A percentile compares a stretch with the other conserved stretches of the same genome.
Evolutionary conservation across 768 basidiomycete genomes (phyloP).

Genomic region (Dentipellis fragilis): DNA sequence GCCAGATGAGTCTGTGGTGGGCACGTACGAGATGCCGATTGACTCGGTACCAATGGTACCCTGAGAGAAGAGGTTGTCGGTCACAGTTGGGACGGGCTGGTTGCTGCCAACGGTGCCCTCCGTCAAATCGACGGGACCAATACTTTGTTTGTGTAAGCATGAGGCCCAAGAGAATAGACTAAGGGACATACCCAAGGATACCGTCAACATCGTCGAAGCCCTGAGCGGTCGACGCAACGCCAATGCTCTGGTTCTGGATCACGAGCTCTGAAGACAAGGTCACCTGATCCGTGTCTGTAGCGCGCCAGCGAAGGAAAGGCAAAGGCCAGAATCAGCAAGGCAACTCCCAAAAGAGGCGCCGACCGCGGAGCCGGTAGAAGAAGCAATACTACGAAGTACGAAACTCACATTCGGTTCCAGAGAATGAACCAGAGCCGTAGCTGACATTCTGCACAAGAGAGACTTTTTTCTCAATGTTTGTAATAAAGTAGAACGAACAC

Average conservation of each 20-base stretch:
- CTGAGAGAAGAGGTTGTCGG: conserved; percentile 22
- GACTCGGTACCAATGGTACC: conserved; percentile 15
- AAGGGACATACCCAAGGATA: conserved; percentile 21
- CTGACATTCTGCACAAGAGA: conserved; percentile 24
- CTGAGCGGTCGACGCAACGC: conserved; percentile 19
- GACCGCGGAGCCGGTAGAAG: too few species aligned
- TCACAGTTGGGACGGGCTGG: conserved; percentile 19
- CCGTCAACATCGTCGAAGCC: conserved; percentile 28
- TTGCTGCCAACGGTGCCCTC: conserved; percentile 11
- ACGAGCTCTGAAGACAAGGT: conserved; percentile 5
- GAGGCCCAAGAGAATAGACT: not conserved
- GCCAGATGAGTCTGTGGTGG: conserved; percentile 6
- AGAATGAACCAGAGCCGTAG: conserved; percentile 7
- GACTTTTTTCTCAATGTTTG: conserved; percentile 25
- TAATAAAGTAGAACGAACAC: conserved; percentile 23
- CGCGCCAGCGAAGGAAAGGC: conserved; percentile 26
- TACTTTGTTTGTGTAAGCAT: conserved; percentile 6
- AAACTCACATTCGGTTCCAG: conserved; percentile 7
- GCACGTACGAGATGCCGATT: conserved; percentile 21
- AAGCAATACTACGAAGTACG: not conserved
- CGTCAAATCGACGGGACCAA: conserved; percentile 25
- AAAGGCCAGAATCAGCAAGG: not conserved
- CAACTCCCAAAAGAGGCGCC: not conserved
- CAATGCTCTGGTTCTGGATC: conserved; percentile 25
- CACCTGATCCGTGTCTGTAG: conserved; percentile 5